phyloP scores from a whole-genome alignment of 2,329 filamentous ascomycete genomes.

The Cladosporium sp. region DNA sequence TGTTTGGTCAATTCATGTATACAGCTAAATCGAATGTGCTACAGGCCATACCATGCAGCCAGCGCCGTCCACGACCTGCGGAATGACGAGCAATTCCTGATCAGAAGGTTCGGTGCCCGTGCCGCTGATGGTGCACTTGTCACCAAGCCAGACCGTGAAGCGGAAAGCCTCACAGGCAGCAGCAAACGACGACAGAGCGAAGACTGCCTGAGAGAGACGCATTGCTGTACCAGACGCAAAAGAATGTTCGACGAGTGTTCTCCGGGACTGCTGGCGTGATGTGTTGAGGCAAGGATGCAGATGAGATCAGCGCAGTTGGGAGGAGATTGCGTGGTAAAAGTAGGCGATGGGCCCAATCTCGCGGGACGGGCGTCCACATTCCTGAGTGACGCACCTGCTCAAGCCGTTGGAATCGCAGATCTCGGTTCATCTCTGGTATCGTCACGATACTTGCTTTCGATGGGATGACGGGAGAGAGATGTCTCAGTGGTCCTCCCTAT shows the following conservation, averaged over 20 bases:
- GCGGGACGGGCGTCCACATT: slow-evolving; percentile 6
- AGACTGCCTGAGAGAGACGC: background rate
- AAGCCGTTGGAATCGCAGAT: background rate
- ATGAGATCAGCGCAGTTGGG: background rate
- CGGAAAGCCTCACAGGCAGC: background rate
- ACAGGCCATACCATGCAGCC: slow-evolving; percentile 9
- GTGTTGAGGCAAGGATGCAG: background rate
- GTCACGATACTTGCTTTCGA: background rate
- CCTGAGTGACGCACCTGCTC: background rate
- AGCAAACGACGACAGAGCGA: background rate
- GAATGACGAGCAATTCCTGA: slow-evolving; percentile 7
- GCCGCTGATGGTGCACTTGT: slow-evolving; percentile 17
- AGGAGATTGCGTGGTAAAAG: slow-evolving; percentile 4
- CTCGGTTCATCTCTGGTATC: background rate
- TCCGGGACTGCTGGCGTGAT: slow-evolving; percentile 2
- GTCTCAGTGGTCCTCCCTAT: background rate
- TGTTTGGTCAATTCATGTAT: background rate
- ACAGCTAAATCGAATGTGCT: background rate
- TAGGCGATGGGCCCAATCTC: slow-evolving; percentile 16
- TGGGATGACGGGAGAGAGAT: background rate
- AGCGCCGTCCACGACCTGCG: background rate
- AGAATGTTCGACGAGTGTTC: slow-evolving; percentile 3
- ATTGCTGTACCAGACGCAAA: background rate
- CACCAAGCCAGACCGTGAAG: slow-evolving; percentile 15
- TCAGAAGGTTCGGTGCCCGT: background rate